Percentiles rank a stretch among this genome's conserved stretches.
phyloP scores from a whole-genome alignment of 129 eudicot genomes.

The Gnaphalium uliginosum region DNA sequence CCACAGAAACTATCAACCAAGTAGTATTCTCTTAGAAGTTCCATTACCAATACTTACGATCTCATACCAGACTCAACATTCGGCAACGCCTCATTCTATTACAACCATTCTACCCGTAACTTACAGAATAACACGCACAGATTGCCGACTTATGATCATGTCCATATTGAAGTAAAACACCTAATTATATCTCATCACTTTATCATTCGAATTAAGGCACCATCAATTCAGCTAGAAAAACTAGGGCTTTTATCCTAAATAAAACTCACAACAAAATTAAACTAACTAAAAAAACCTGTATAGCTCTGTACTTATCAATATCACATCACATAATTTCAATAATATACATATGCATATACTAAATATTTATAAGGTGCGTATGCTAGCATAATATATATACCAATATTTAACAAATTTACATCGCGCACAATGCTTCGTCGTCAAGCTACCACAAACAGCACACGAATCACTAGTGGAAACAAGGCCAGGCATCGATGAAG shows the following conservation, averaged over 20 bases:
- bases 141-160: neutral
- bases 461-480: constrained; percentile 37
- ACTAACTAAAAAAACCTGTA: neutral
- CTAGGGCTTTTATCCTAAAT: neutral
- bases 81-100: neutral
- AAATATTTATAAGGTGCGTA: neutral
- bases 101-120: neutral
- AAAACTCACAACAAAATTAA: neutral
- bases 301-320: neutral
- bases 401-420: constrained; percentile 77
- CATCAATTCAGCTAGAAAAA: neutral
- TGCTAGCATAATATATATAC: constrained; percentile 30
- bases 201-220: neutral
- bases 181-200: neutral
- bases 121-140: neutral
- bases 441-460: constrained; percentile 57
- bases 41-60: neutral
- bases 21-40: neutral
- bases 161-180: neutral
- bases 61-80: constrained; percentile 2
- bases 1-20: neutral
- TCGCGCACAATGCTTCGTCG: constrained; percentile 58
- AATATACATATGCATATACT: too few relatives aligned
- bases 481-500: constrained; percentile 39
- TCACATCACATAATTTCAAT: neutral